Conservation (phyloP, 192 early-diverging fungal species). For the Coemansia sp. region DNA sequence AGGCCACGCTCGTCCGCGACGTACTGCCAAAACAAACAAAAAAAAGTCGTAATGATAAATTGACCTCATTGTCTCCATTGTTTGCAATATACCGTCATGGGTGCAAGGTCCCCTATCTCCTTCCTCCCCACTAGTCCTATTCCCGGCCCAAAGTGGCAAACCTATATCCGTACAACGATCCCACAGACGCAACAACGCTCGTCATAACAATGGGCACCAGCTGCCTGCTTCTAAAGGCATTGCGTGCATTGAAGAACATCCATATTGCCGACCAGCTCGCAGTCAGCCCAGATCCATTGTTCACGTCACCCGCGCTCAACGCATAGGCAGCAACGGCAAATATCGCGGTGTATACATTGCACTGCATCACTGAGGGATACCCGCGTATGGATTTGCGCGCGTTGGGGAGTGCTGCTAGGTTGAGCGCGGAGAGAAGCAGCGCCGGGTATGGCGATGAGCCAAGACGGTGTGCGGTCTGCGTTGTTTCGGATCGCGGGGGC, state of each 20-base stretch:
- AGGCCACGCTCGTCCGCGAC: not conserved
- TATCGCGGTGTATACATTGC: constrained; percentile 34
- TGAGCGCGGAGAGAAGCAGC: constrained; percentile 25
- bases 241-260: constrained; percentile 53
- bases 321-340: constrained; percentile 42
- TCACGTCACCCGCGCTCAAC: constrained; percentile 29
- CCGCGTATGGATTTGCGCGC: constrained; percentile 21
- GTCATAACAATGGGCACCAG: constrained; percentile 31
- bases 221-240: constrained; percentile 18
- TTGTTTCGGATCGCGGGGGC: not conserved
- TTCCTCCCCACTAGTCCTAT: not conserved
- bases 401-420: constrained; percentile 5
- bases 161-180: constrained; percentile 38
- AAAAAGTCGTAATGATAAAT: no score
- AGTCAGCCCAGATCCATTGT: constrained; percentile 43
- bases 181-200: constrained; percentile 12
- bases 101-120: not conserved
- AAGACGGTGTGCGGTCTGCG: not conserved
- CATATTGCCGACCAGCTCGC: constrained; percentile 46
- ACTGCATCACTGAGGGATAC: constrained; percentile 46
- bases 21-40: not conserved
- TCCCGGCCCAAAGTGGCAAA: constrained; percentile 24
- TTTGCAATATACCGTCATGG: not conserved
- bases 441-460: constrained; percentile 20
- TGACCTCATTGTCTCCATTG: not conserved